These are phyloP conservation scores for Saussurea involucrata DNA, from an alignment of 129 eudicot species.

Conservation along the genomic window DNA sequence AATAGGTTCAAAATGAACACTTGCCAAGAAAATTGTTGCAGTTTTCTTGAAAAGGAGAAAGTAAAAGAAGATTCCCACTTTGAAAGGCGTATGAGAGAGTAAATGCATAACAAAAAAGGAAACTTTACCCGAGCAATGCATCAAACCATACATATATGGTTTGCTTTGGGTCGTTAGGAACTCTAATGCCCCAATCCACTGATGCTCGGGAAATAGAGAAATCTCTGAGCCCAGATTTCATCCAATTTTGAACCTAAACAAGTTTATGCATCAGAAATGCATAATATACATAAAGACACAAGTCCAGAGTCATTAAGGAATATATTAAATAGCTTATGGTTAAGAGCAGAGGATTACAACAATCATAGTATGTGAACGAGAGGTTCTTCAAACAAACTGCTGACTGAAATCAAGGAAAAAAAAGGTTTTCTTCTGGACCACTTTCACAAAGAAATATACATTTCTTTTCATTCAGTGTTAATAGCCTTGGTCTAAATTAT, in stretches of 20 bases:
- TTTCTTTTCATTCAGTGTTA: no score
- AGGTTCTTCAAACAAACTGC: no score
- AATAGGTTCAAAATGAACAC: background rate
- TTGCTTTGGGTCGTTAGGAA: constrained; percentile 80
- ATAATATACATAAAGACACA: background rate
- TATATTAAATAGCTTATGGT: no score
- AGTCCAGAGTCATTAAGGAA: no score
- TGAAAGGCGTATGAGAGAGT: background rate
- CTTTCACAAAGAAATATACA: no score
- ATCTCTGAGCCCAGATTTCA: constrained; percentile 79
- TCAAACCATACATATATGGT: constrained; percentile 99
- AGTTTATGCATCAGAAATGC: constrained; percentile 16
- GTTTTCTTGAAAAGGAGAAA: background rate
- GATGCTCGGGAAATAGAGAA: constrained; percentile 97
- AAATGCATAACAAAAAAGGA: background rate
- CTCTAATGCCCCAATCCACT: constrained; percentile 93
- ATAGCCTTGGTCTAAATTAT: background rate
- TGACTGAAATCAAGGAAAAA: no score
- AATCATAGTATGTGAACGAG: no score
- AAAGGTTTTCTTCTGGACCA: no score
- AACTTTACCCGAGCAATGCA: constrained; percentile 85
- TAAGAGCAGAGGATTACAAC: no score
- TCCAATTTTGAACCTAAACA: constrained; percentile 90
- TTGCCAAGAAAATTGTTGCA: background rate
- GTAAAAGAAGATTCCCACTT: background rate